Evolutionary conservation across 2,329 filamentous ascomycete genomes (phyloP), one percentile per base, ranked within the genome.

Genomic region (Bipolaris oryzae): DNA sequence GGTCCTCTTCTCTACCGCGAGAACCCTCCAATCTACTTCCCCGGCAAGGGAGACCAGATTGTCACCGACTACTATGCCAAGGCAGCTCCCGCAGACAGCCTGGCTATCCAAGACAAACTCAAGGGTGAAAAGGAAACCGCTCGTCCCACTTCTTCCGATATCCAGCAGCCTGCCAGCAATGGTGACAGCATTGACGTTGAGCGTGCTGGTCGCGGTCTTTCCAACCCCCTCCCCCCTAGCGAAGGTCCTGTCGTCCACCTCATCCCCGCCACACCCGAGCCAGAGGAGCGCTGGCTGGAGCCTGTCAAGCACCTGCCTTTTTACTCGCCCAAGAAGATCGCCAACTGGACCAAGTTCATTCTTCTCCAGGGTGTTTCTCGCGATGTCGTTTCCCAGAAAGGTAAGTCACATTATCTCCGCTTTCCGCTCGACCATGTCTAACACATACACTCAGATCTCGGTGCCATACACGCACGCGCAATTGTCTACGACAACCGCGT

Each of bases 401-500:
- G 47, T 41, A 50, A 28, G 47, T 50, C 31, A 16, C 37, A 16
- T 21, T 6, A 4, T 2, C 10, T 9, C 23, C 1, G 2, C 13
- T n/a, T 9, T n/a, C 21, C 7, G n/a, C 16, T 31, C 3, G 7
- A 43, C 15, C 9, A 10, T 16, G 13, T 13, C 37, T 50, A 33
- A 50, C 37, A 50, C 15, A 20, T 2, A 10, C 11, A 1, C 10
- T 15, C 10, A 7, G 66, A 65, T 46, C 76, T 77, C 15, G 74
- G 63, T 46, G 72, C 66, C 48, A 76, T 75, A 39, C 78, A 80
- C 61, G 67, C 77, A 35, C 72, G 73, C 11, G 79, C 80, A 10
- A 68, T 76, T 31, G 69, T 71, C 7, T 82, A 81, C 62, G 80
- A 81, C 62, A 78, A 78, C 57, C 72, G 76, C 1, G 78, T 80